Evolutionary conservation across 768 basidiomycete species (phyloP), one percentile per base, ranked within the genome.

Genomic region (Guyanaporus albipodus): DNA sequence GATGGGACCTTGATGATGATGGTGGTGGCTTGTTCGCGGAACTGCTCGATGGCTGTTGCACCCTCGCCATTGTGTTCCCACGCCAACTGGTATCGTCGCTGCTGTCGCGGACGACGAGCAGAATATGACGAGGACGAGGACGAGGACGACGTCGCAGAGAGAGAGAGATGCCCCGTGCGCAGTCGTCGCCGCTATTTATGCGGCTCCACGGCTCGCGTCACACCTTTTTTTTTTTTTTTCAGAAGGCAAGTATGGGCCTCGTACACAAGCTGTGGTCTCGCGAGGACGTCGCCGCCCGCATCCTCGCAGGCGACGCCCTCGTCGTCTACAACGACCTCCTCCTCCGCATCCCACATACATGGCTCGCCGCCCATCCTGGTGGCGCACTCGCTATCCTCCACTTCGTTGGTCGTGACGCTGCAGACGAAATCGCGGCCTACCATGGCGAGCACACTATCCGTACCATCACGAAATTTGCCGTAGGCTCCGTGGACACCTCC

Each of bases 361-460:
- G 93, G 93, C 80, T 93, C n/a, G 68, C 77, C 4, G 73, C 78
- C 4, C 95, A 98, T 62, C 96, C 96, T 1, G 96, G 96, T 34
- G 93, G 95, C 31, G 66, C 79, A 4, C 83, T 97, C 39, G 78
- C 92, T 12, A 80, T 99, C 47, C 81, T 95, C 21, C 96, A 99
- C 69, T 97, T 93, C 58, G 83, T 97, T 33, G 96, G 95, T 4
- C 78, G 95, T 45, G 94, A 99, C 62, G 94, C 95, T 0, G 80
- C 90, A 0, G 88, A 95, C 70, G 96, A 99, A 66, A 88, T 98
- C 27, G 80, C 90, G 52, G 95, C 92, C 18, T 97, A 88, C 69
- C 96, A 99, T 63, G 73, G 74, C 7, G 75, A 79, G 29, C 44
- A 55, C 37, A 63, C 65, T 17, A 34, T 61, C 38, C 53, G 46